phyloP scores from a whole-genome alignment of 2,329 filamentous ascomycete genomes.

The Trichoderma hamatum region DNA sequence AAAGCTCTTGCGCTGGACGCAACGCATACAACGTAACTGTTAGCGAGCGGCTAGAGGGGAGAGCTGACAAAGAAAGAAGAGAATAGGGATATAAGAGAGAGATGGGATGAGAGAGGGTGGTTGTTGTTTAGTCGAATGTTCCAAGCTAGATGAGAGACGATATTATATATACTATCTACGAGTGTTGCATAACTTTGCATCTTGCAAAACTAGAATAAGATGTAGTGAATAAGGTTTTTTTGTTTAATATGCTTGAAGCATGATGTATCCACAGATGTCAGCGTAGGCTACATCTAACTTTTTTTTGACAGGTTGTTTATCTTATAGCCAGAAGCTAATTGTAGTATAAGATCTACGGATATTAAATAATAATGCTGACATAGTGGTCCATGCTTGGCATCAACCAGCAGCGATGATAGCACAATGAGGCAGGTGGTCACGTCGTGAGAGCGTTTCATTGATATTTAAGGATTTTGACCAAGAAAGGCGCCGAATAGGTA shows the following conservation, averaged over 20 bases:
- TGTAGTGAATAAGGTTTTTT: background rate
- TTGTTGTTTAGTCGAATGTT: background rate
- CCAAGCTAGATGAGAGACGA: constrained; percentile 7
- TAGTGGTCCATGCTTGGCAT: background rate
- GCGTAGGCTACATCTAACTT: background rate
- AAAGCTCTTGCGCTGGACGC: constrained; percentile 18
- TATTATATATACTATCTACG: background rate
- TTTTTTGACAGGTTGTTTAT: background rate
- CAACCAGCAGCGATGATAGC: background rate
- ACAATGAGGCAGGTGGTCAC: background rate
- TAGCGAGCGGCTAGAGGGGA: constrained; percentile 9
- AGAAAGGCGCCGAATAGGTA: background rate
- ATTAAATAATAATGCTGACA: background rate
- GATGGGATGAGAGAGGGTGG: background rate
- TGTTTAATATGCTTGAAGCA: background rate
- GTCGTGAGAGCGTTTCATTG: background rate
- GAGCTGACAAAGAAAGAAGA: background rate
- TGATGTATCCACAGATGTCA: background rate
- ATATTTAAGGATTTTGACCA: background rate
- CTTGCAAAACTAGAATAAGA: background rate
- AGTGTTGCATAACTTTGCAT: background rate
- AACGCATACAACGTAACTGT: constrained; percentile 1
- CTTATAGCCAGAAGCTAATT: background rate
- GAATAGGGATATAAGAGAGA: background rate
- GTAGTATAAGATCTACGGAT: background rate